phyloP scores from a whole-genome alignment of 768 basidiomycete species.

The Cantharellus cinnabarinus region DNA sequence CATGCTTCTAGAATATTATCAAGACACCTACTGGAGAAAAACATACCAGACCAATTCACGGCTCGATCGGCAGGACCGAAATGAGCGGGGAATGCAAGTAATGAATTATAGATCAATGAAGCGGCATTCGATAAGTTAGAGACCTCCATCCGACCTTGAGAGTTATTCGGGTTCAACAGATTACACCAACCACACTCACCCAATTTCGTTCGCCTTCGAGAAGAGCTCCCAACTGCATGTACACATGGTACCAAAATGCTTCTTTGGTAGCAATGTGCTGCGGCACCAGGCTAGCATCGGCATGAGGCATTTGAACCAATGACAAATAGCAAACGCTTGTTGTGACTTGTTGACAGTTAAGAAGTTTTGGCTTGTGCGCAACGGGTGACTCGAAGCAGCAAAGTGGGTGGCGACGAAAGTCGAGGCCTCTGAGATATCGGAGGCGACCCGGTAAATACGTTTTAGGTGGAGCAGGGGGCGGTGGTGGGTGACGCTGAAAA shows the following conservation, averaged over 20 bases:
- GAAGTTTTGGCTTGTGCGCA: too few species aligned
- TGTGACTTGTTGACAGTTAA: too few species aligned
- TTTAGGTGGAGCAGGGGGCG: too few species aligned
- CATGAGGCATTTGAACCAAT: conserved; percentile 45
- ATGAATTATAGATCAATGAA: conserved; percentile 57
- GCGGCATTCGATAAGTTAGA: conserved; percentile 77
- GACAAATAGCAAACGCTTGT: too few species aligned
- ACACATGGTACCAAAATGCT: conserved; percentile 65
- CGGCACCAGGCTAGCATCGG: conserved; percentile 60
- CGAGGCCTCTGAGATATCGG: too few species aligned
- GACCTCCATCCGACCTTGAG: conserved; percentile 26
- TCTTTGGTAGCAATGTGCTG: conserved; percentile 44
- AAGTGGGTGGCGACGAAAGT: too few species aligned
- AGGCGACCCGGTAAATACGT: too few species aligned
- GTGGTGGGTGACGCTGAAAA: too few species aligned
- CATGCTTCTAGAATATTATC: background rate
- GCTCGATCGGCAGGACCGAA: conserved; percentile 45
- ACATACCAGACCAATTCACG: conserved; percentile 87
- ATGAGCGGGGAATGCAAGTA: conserved; percentile 41
- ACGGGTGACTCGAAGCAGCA: too few species aligned
- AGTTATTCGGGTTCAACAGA: background rate
- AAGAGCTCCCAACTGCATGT: conserved; percentile 37
- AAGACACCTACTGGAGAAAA: background rate
- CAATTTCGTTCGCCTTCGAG: conserved; percentile 53
- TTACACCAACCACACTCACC: conserved; percentile 27